phyloP scores from a whole-genome alignment of 1,284 basidiomycete genomes.

The Ganoderma leucocontextum region DNA sequence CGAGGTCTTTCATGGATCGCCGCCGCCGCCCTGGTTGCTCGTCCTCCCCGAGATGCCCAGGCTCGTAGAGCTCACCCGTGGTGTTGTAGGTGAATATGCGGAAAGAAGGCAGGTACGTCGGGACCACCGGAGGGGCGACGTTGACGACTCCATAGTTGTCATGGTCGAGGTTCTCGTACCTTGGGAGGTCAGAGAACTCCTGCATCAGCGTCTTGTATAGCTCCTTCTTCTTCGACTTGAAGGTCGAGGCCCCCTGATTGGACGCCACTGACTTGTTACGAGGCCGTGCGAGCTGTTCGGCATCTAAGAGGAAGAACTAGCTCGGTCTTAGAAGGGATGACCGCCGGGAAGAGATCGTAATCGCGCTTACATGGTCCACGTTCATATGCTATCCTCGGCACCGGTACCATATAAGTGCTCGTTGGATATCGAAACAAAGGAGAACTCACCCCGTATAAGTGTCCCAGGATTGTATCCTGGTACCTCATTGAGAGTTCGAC shows the following conservation, averaged over 20 bases:
- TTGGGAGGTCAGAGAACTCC: conserved; percentile 66
- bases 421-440: conserved; percentile 17
- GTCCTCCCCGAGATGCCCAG: conserved; percentile 35
- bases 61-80: conserved; percentile 50
- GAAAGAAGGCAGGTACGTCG: conserved; percentile 89
- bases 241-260: conserved; percentile 33
- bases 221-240: conserved; percentile 45
- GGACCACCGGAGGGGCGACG: conserved; percentile 84
- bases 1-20: conserved; percentile 54
- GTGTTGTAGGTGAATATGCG: conserved; percentile 86
- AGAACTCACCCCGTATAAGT: conserved; percentile 81
- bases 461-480: conserved; percentile 92
- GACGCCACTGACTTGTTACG: conserved; percentile 22
- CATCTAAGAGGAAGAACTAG: conserved; percentile 73
- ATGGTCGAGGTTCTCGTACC: conserved; percentile 59
- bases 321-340: conserved; percentile 10
- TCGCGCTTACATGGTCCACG: conserved; percentile 69
- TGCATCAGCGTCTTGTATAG: conserved; percentile 61
- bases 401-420: conserved; percentile 19
- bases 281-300: conserved; percentile 51
- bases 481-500: conserved; percentile 84
- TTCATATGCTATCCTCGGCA: conserved; percentile 69
- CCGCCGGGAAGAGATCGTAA: conserved; percentile 12
- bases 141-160: conserved; percentile 81
- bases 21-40: conserved; percentile 49